phyloP scores from a whole-genome alignment of 306 rosid species.

The Calophaca sinica region DNA sequence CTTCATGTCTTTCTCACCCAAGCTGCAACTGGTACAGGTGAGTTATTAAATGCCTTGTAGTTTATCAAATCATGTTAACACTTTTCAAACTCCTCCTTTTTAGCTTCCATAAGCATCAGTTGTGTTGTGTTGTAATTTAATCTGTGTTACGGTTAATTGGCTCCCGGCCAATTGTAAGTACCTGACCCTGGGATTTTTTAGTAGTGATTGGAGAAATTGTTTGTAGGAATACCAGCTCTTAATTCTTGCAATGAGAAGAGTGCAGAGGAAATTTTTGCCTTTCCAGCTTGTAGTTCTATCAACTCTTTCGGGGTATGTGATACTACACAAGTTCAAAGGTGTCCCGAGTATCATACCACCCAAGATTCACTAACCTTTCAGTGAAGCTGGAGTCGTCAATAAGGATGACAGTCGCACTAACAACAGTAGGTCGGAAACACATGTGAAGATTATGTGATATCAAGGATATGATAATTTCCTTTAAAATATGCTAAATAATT shows the following conservation, averaged over 20 bases:
- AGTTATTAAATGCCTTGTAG: constrained; percentile 33
- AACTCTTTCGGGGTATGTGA: constrained; percentile 41
- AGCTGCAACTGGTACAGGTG: constrained; percentile 52
- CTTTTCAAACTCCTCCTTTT: constrained; percentile 7
- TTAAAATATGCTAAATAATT: constrained; percentile 32
- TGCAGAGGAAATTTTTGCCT: constrained; percentile 46
- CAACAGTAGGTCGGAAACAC: constrained; percentile 38
- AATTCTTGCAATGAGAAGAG: constrained; percentile 43
- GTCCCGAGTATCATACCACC: constrained; percentile 39
- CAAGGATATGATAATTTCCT: constrained; percentile 36
- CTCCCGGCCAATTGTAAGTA: constrained; percentile 21
- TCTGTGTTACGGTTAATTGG: constrained; percentile 32
- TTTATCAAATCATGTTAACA: constrained; percentile 28
- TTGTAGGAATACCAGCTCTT: constrained; percentile 47
- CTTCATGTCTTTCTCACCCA: constrained; percentile 63
- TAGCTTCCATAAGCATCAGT: constrained; percentile 16
- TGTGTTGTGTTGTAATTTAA: constrained; percentile 25
- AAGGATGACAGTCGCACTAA: constrained; percentile 29
- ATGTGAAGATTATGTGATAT: constrained; percentile 48
- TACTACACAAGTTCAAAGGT: constrained; percentile 48
- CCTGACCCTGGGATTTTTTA: constrained; percentile 27
- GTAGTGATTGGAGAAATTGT: constrained; percentile 39
- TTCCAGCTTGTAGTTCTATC: constrained; percentile 21
- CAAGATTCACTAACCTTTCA: constrained; percentile 41
- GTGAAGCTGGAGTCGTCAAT: constrained; percentile 20